phyloP scores from a whole-genome alignment of 1,284 basidiomycete genomes.

The Malassezia furfur region DNA sequence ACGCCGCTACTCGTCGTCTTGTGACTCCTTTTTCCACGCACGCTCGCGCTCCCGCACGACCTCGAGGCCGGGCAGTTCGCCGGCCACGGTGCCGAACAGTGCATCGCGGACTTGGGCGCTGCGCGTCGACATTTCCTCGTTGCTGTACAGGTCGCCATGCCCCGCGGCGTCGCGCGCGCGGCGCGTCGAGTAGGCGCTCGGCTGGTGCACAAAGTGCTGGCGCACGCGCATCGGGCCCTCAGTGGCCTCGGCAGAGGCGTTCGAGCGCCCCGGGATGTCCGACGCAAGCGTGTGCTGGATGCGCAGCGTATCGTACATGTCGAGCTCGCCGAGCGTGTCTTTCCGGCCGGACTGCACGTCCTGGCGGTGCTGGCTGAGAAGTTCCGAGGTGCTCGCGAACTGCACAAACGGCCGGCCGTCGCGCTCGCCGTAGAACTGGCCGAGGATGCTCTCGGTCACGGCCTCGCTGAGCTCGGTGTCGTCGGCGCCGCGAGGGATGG shows the following conservation, averaged over 20 bases:
- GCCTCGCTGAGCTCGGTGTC: constrained; percentile 3
- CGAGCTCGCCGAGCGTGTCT: constrained; percentile 16
- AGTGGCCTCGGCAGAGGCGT: not conserved
- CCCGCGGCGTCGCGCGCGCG: constrained; percentile 15
- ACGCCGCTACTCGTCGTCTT: not conserved
- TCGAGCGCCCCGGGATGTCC: not conserved
- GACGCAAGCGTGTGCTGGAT: constrained; percentile 4
- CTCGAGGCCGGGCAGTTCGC: constrained; percentile 41
- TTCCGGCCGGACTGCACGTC: not conserved
- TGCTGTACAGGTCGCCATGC: constrained; percentile 16
- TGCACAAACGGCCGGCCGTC: constrained; percentile 15
- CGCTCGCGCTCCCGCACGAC: constrained; percentile 32
- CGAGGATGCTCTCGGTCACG: constrained; percentile 13
- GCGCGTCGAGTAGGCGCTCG: constrained; percentile 9
- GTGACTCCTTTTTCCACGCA: constrained; percentile 3
- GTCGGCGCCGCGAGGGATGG: constrained; percentile 16
- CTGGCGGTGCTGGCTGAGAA: constrained; percentile 1
- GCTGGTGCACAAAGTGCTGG: constrained; percentile 18
- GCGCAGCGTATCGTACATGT: constrained; percentile 13
- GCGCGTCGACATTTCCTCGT: constrained; percentile 18
- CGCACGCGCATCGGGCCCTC: not conserved
- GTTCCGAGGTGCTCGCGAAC: constrained; percentile 12
- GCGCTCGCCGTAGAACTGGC: constrained; percentile 11
- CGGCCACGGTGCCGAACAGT: constrained; percentile 44
- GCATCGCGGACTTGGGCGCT: constrained; percentile 42